These are phyloP conservation scores for Hypoxylon sp. DNA, from an alignment of 2,329 filamentous ascomycete genomes.

Conservation along the genomic window DNA sequence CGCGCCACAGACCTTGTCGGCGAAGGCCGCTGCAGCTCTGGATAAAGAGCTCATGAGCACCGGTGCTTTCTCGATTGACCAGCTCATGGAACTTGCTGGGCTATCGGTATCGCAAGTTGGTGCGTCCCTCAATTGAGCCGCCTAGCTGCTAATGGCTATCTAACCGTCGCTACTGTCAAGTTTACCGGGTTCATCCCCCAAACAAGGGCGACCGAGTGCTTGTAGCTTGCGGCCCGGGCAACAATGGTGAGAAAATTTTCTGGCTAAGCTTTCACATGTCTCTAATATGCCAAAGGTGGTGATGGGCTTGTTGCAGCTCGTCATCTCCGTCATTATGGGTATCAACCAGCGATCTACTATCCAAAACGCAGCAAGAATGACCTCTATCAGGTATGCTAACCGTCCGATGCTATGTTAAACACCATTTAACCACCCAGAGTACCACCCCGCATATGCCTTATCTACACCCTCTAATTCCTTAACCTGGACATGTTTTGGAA, in stretches of 20 bases:
- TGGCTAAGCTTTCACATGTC: conserved; percentile 20
- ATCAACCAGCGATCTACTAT: conserved; percentile 90
- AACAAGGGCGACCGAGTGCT: conserved; percentile 80
- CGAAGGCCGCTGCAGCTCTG: conserved; percentile 88
- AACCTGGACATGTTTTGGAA: conserved; percentile 9
- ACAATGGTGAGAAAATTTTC: conserved; percentile 68
- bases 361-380: conserved; percentile 93
- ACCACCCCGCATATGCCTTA: not conserved
- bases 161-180: conserved; percentile 60
- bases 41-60: conserved; percentile 95
- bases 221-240: conserved; percentile 90
- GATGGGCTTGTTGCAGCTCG: conserved; percentile 95
- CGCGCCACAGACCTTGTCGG: conserved; percentile 78
- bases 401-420: conserved; percentile 39
- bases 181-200: conserved; percentile 87
- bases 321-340: conserved; percentile 93
- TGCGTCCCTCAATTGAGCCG: conserved; percentile 57
- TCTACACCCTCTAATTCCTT: conserved; percentile 5
- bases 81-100: conserved; percentile 96
- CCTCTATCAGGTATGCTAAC: conserved; percentile 78
- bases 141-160: conserved; percentile 1
- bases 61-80: conserved; percentile 91
- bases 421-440: not conserved
- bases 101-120: conserved; percentile 92
- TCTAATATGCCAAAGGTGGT: conserved; percentile 72